Conservation (phyloP, 331 rosid species). For the Cydonia oblonga region DNA sequence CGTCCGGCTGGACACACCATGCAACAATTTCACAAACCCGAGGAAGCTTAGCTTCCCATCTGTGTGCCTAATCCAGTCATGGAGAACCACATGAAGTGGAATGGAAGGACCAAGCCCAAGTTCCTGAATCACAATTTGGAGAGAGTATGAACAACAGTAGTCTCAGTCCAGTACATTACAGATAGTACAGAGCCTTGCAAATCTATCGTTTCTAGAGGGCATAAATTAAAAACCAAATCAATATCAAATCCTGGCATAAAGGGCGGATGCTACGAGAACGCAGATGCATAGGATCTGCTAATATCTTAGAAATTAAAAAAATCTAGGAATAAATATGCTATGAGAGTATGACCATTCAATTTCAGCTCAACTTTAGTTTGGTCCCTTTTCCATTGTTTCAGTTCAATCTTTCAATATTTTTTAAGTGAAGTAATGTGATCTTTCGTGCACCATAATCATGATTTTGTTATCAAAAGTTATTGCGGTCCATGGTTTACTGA, state of each 20-base stretch:
- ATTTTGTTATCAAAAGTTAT: neutral
- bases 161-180: neutral
- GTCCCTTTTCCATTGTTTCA: neutral
- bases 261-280: neutral
- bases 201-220: neutral
- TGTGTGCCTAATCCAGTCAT: constrained; percentile 96
- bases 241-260: neutral
- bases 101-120: constrained; percentile 98
- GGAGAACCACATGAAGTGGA: constrained; percentile 90
- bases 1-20: constrained; percentile 77
- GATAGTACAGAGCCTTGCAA: neutral
- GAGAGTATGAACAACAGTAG: too few relatives aligned
- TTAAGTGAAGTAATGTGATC: neutral
- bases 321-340: neutral
- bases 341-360: neutral
- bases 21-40: constrained; percentile 85
- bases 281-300: neutral
- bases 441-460: neutral
- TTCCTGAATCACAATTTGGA: constrained; percentile 39
- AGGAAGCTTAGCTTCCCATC: constrained; percentile 99
- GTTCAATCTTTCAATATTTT: neutral
- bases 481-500: neutral
- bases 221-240: neutral
- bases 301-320: neutral
- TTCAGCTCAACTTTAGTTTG: neutral